Base-by-base conservation (phyloP, 2,329 filamentous ascomycete species). In the Fusarium subglutinans region DNA sequence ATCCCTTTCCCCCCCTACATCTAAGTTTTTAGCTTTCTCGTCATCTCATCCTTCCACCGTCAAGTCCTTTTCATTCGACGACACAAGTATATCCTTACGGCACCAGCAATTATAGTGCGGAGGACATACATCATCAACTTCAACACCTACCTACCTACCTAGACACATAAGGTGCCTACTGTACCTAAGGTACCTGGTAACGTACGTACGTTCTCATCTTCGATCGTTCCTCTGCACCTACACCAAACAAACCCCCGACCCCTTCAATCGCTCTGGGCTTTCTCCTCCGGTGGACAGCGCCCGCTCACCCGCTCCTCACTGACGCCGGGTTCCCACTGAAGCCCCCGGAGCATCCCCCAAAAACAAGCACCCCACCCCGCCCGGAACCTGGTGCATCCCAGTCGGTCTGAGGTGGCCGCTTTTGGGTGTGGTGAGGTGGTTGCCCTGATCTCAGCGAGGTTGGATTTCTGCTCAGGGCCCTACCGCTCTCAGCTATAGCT, bases 281-380 rank as follows among this genome's bases (percentile, higher is more conserved):
- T 48, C 54, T 41, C 56, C 50, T 56, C 51, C 66, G 47, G 44
- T 56, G 53, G 66, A 45, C 55, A 54, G 58, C 64, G 64, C 64
- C 64, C 64, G 64, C 62, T 69, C 61, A 43, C 53, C 65, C 64
- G 61, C 65, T 70, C 55, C 66, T 22, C 53, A 37, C 47, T 55
- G 51, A 47, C 54, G 55, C 69, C 56, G 44, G 50, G 53, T 59
- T 53, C 44, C 70, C 70, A 73, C 66, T 73, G 65, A 56, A 73
- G 62, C 47, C 70, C 55, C 66, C 66, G 66, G 66, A 64, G 37
- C 45, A 41, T 68, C 70, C 67, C 61, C 63, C 71, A 47, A 74
- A 72, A 71, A 58, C 63, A 70, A 71, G 44, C 41, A 70, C 72
- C 67, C 72, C 71, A 72, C 71, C 71, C 71, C 47, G 63, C 59